A percentile compares a stretch with the other conserved stretches of the same genome.
Conservation (phyloP, 2,329 filamentous ascomycete genomes). For the Verticillium longisporum region DNA sequence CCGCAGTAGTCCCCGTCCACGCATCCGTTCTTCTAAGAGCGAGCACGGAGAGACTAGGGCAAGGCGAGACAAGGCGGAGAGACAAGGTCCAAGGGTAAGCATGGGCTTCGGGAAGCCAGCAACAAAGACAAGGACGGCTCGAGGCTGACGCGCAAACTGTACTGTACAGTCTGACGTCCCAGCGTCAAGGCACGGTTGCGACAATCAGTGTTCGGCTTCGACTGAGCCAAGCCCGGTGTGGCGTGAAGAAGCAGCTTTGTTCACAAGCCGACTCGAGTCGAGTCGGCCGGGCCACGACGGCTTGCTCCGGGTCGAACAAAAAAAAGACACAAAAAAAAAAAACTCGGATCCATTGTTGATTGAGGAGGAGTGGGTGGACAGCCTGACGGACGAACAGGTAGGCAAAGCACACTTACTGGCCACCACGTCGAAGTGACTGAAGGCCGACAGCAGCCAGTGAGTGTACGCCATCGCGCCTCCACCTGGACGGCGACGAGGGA, state of each 20-base stretch:
- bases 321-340: too few relatives aligned
- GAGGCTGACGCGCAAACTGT: too few relatives aligned
- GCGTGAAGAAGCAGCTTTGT: too few relatives aligned
- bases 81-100: not conserved
- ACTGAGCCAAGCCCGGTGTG: too few relatives aligned
- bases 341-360: too few relatives aligned
- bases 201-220: too few relatives aligned
- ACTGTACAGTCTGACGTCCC: too few relatives aligned
- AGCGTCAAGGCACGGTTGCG: too few relatives aligned
- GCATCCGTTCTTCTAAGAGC: not conserved
- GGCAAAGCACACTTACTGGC: not conserved
- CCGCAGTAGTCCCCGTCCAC: slow-evolving; percentile 3
- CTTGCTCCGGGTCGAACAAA: too few relatives aligned
- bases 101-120: not conserved
- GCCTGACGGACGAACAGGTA: not conserved
- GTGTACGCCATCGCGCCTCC: not conserved
- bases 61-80: not conserved
- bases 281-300: too few relatives aligned
- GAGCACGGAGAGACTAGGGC: not conserved
- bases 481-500: not conserved
- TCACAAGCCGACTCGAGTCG: too few relatives aligned
- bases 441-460: not conserved
- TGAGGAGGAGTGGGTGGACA: too few relatives aligned
- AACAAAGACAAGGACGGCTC: not conserved
- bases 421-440: not conserved